Base-by-base conservation (phyloP, 1,284 basidiomycete genomes). In the Melampsora americana region DNA sequence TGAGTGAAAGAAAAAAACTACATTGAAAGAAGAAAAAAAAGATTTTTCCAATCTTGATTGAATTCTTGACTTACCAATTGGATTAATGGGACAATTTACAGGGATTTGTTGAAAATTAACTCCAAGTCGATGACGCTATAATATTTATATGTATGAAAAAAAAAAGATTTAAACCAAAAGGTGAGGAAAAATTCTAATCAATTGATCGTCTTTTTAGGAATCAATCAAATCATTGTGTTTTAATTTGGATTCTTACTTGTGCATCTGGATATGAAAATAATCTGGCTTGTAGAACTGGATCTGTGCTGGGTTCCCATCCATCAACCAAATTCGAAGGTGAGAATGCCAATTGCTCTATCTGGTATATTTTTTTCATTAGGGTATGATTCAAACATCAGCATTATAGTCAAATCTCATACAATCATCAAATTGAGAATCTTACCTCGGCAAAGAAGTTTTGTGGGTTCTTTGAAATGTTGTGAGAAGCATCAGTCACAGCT, bases 191-290 rank as follows among this genome's bases (percentile, higher is more conserved):
- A n/a, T n/a, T n/a, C n/a, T n/a, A n/a, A n/a, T n/a, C n/a, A n/a
- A n/a, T n/a, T n/a, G n/a, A n/a, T n/a, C n/a, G n/a, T n/a, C n/a
- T n/a, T n/a, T n/a, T n/a, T n/a, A 18, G 14, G 20, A 48, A 0
- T 20, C 1, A 35, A 1, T 32, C 14, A 62, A 5, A 35, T 9
- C 28, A 39, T 32, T 28, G 5, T 18, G 9, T 23, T 12, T 28
- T 35, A 78, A 30, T 81, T 81, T 75, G 83, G 35, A 84, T 89
- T 86, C 94, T 90, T 78, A 92, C 89, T 84, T 95, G 93, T 9
- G 94, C 92, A 83, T 96, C 94, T 6, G 93, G 92, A 86, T 97
- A 97, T 12, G 92, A 92, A 89, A 95, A 96, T 56, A 96, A 87
- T 78, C 94, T 91, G 35, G 90, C 90, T 83, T 96, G 94, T 79